Percentiles rank a stretch among this genome's conserved stretches.
Evolutionary conservation across 2,329 filamentous ascomycete genomes (phyloP).

Genomic region (Colletotrichum noveboracense): DNA sequence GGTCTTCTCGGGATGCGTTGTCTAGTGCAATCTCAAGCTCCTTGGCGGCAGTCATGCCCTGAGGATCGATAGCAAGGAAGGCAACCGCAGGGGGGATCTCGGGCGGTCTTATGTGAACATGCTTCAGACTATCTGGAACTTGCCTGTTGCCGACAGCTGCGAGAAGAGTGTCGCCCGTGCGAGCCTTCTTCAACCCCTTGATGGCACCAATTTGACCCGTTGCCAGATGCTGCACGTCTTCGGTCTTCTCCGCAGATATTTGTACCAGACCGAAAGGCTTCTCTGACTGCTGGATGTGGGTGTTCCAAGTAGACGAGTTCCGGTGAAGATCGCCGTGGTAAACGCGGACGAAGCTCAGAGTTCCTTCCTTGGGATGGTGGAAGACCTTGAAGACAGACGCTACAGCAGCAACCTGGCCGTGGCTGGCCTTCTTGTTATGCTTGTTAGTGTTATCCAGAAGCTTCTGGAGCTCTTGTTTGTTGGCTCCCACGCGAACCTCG

Average conservation of each 20-base stretch:
- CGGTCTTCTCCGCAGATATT: slow-evolving; percentile 87
- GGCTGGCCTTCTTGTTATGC: slow-evolving; percentile 32
- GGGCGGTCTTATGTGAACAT: slow-evolving; percentile 84
- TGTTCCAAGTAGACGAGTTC: slow-evolving; percentile 84
- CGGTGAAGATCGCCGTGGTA: slow-evolving; percentile 83
- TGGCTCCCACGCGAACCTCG: slow-evolving; percentile 71
- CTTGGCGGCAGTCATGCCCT: slow-evolving; percentile 80
- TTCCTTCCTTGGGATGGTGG: slow-evolving; percentile 82
- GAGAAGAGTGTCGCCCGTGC: slow-evolving; percentile 92
- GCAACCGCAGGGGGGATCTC: slow-evolving; percentile 93
- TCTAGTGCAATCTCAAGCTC: slow-evolving; percentile 77
- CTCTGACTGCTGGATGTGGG: slow-evolving; percentile 80
- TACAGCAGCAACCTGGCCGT: slow-evolving; percentile 48
- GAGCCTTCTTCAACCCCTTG: slow-evolving; percentile 85
- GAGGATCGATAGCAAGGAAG: slow-evolving; percentile 89
- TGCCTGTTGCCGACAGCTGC: slow-evolving; percentile 68
- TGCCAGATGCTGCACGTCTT: slow-evolving; percentile 80
- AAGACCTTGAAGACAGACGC: slow-evolving; percentile 93
- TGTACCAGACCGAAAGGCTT: slow-evolving; percentile 81
- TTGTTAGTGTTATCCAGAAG: slow-evolving; percentile 32
- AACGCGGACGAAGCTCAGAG: slow-evolving; percentile 89
- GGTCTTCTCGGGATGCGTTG: slow-evolving; percentile 87
- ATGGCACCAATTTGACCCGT: slow-evolving; percentile 95
- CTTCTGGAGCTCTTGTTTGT: slow-evolving; percentile 50
- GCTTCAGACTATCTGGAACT: slow-evolving; percentile 72